phyloP scores from a whole-genome alignment of 2,329 filamentous ascomycete species.

The Penicillium glabrum region DNA sequence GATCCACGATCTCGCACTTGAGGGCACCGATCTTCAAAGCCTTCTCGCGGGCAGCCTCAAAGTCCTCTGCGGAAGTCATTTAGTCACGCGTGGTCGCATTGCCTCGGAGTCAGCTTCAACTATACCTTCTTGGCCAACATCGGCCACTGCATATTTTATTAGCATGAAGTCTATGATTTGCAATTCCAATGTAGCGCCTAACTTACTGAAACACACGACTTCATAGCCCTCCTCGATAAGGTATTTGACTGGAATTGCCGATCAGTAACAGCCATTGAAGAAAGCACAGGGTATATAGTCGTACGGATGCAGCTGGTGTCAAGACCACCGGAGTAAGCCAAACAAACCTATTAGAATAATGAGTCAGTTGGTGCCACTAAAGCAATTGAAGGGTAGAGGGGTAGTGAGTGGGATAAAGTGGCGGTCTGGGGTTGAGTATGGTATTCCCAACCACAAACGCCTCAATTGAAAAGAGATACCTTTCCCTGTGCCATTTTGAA shows the following conservation, averaged over 20 bases:
- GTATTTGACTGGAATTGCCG: slow-evolving; percentile 37
- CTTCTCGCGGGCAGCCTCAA: slow-evolving; percentile 70
- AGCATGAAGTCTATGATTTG: slow-evolving; percentile 5
- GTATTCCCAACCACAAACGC: neutral
- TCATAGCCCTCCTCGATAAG: slow-evolving; percentile 54
- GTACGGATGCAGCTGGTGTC: slow-evolving; percentile 60
- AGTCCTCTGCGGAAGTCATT: slow-evolving; percentile 59
- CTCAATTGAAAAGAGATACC: slow-evolving; percentile 16
- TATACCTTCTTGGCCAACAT: slow-evolving; percentile 67
- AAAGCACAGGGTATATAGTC: slow-evolving; percentile 19
- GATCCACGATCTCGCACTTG: slow-evolving; percentile 63
- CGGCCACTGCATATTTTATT: slow-evolving; percentile 51
- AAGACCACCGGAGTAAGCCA: slow-evolving; percentile 52
- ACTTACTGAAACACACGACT: slow-evolving; percentile 61
- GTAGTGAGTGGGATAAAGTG: slow-evolving; percentile 7
- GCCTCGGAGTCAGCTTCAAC: neutral
- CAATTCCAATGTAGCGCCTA: neutral
- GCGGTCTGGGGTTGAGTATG: slow-evolving; percentile 14
- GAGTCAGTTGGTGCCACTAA: slow-evolving; percentile 10
- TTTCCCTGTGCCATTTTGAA: slow-evolving; percentile 29
- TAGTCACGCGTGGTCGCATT: slow-evolving; percentile 3
- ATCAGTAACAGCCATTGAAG: slow-evolving; percentile 20
- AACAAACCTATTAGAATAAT: slow-evolving; percentile 30
- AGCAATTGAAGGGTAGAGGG: neutral
- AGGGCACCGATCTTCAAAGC: slow-evolving; percentile 67